Conservation (phyloP, 345 rosid genomes). For the Reutealis trisperma region DNA sequence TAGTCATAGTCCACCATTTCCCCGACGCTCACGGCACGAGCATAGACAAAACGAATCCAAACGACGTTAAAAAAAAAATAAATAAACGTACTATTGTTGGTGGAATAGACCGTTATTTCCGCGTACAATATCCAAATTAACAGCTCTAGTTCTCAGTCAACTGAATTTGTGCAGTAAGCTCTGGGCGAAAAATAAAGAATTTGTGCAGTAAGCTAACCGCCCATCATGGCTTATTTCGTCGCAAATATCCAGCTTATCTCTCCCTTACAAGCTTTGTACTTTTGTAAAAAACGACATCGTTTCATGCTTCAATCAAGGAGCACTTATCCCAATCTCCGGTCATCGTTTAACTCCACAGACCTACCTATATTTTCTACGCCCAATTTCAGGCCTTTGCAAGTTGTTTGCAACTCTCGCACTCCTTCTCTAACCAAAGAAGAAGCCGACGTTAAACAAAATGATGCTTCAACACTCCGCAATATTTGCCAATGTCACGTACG, state of each 20-base stretch:
- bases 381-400: slow-evolving; percentile 19
- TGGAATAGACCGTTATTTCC: not conserved
- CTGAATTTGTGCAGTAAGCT: not conserved
- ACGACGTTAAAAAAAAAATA: not conserved
- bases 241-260: slow-evolving; percentile 13
- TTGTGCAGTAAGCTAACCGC: not conserved
- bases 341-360: slow-evolving; percentile 1
- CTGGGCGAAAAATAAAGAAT: too few relatives aligned
- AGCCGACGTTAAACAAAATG: not conserved
- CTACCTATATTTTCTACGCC: not conserved
- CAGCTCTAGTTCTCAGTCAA: not conserved
- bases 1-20: not conserved
- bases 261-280: not conserved
- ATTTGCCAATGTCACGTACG: slow-evolving; percentile 57
- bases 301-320: not conserved
- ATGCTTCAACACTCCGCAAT: slow-evolving; percentile 34
- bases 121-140: not conserved
- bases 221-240: slow-evolving; percentile 10
- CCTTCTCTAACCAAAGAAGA: not conserved
- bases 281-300: not conserved
- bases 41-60: not conserved
- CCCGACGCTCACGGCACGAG: not conserved
- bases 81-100: not conserved
- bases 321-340: not conserved
- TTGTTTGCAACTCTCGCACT: slow-evolving; percentile 18